Evolutionary conservation across 179 eudicot genomes (phyloP).

Genomic region (Nepenthes alata): DNA sequence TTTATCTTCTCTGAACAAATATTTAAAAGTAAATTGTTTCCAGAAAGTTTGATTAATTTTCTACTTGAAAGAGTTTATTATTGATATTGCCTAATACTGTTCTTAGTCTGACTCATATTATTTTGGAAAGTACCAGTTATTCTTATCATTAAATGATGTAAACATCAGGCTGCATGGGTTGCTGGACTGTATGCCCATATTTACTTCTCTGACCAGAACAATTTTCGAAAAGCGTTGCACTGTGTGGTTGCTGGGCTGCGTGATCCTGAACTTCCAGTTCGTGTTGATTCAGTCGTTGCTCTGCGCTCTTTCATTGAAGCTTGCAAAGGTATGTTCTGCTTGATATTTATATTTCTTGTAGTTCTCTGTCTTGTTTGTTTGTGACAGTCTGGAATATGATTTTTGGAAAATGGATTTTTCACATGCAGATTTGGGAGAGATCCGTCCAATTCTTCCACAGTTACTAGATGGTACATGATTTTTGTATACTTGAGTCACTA

Average conservation of each 20-base stretch:
- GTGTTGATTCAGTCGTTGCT: constrained; percentile 94
- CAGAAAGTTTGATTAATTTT: too few relatives aligned
- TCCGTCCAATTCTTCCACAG: constrained; percentile 93
- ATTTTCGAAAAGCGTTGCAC: constrained; percentile 82
- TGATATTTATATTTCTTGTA: neutral
- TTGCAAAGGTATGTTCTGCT: constrained; percentile 51
- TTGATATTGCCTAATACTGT: too few relatives aligned
- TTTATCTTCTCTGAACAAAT: too few relatives aligned
- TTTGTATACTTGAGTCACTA: neutral
- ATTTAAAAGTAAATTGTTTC: too few relatives aligned
- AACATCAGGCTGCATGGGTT: constrained; percentile 95
- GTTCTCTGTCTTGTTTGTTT: neutral
- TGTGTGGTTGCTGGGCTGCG: constrained; percentile 96
- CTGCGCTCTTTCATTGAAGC: constrained; percentile 98
- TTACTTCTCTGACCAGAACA: constrained; percentile 74
- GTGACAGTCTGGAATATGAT: neutral
- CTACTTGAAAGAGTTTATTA: too few relatives aligned
- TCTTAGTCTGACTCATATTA: too few relatives aligned
- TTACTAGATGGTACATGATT: constrained; percentile 69
- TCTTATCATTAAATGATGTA: constrained; percentile 1
- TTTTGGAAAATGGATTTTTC: neutral
- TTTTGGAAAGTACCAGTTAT: neutral
- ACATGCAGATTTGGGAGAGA: constrained; percentile 74
- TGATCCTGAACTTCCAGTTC: constrained; percentile 98
- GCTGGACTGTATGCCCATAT: constrained; percentile 98